Percentiles rank a stretch among this genome's conserved stretches.
Evolutionary conservation across 1,284 basidiomycete species (phyloP).

Genomic region (Schizophyllum amplum): DNA sequence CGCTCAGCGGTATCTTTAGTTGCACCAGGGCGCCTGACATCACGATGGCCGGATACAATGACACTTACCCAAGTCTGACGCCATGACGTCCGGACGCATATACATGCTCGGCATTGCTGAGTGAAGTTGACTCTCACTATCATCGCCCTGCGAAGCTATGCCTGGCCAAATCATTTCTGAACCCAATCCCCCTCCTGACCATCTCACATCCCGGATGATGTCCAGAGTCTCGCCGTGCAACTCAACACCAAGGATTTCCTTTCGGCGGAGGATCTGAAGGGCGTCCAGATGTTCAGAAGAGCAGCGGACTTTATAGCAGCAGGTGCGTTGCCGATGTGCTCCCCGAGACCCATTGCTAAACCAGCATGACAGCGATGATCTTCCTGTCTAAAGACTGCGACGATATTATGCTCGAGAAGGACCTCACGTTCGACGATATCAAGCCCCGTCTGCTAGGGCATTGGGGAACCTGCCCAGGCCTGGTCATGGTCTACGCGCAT

Average conservation of each 20-base stretch:
- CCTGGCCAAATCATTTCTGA: constrained; percentile 46
- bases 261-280: constrained; percentile 37
- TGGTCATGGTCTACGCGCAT: constrained; percentile 75
- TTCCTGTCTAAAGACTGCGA: constrained; percentile 48
- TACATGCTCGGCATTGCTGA: too few species aligned
- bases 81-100: too few species aligned
- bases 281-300: constrained; percentile 45
- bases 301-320: constrained; percentile 62
- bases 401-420: constrained; percentile 61
- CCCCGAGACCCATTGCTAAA: constrained; percentile 1
- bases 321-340: constrained; percentile 27
- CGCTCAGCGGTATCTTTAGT: too few species aligned
- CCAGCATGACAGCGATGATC: constrained; percentile 52
- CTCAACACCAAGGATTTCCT: constrained; percentile 37
- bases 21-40: not conserved
- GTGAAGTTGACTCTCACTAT: too few species aligned
- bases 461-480: constrained; percentile 74
- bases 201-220: constrained; percentile 45
- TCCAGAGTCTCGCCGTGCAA: constrained; percentile 37
- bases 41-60: not conserved
- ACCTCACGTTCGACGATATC: constrained; percentile 58
- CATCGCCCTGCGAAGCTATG: constrained; percentile 28
- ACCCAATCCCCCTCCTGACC: constrained; percentile 57
- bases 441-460: constrained; percentile 75
- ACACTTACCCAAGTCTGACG: not conserved